Percentiles rank a stretch among this genome's conserved stretches.
phyloP scores from a whole-genome alignment of 306 rosid species.

The Fragaria vesca region DNA sequence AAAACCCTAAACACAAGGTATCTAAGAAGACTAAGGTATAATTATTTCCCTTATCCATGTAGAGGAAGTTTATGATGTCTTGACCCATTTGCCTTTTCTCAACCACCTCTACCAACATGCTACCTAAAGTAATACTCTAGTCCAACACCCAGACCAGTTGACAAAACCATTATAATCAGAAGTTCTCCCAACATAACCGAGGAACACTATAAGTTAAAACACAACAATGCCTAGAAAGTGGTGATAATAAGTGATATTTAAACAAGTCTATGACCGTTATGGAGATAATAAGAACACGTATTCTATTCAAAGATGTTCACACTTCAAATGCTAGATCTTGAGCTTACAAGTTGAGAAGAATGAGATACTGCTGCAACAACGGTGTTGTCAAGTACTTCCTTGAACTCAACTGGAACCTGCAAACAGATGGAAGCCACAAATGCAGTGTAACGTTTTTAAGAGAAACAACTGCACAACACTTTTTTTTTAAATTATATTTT shows the following conservation, averaged over 20 bases:
- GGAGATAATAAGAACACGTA: neutral
- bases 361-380: slow-evolving; percentile 85
- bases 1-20: neutral
- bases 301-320: slow-evolving; percentile 10
- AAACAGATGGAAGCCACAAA: slow-evolving; percentile 66
- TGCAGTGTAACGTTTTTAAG: neutral
- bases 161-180: neutral
- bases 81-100: slow-evolving; percentile 1
- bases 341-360: slow-evolving; percentile 83
- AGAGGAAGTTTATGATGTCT: neutral
- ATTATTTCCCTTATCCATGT: too few species aligned
- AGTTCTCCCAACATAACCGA: neutral
- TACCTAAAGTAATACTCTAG: neutral
- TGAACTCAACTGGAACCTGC: slow-evolving; percentile 90
- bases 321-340: slow-evolving; percentile 14
- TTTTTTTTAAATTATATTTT: neutral
- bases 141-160: neutral
- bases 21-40: neutral
- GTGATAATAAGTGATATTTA: neutral
- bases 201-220: neutral
- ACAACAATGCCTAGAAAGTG: neutral
- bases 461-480: neutral
- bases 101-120: neutral
- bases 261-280: neutral
- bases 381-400: slow-evolving; percentile 85